A percentile compares a stretch with the other conserved stretches of the same genome.
Evolutionary conservation across 176 grass and related monocot genomes (phyloP).

Genomic region (Hordeum marinum): DNA sequence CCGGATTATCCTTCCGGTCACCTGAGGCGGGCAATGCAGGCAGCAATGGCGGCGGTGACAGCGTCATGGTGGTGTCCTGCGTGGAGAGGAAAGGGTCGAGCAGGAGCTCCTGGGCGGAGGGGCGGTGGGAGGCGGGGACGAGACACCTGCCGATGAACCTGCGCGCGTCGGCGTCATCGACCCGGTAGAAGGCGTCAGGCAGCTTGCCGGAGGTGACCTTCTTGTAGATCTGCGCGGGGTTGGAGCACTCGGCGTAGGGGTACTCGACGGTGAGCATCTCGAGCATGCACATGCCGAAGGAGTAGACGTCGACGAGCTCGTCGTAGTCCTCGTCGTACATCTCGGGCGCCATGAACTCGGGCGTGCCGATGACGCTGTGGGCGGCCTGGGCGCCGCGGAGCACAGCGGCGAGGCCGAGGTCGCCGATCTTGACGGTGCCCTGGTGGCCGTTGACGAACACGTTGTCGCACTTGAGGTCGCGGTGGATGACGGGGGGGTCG

Average conservation of each 20-base stretch:
- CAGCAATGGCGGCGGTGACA: not conserved
- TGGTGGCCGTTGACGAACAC: constrained; percentile 80
- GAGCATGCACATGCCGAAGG: constrained; percentile 92
- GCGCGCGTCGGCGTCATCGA: constrained; percentile 37
- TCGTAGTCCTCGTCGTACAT: constrained; percentile 91
- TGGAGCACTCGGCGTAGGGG: constrained; percentile 80
- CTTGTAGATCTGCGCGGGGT: constrained; percentile 97
- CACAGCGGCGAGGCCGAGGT: constrained; percentile 77
- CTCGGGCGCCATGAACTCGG: constrained; percentile 98
- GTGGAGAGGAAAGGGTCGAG: constrained; percentile 68
- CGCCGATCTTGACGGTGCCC: constrained; percentile 90
- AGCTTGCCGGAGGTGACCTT: constrained; percentile 86
- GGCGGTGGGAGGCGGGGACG: constrained; percentile 13
- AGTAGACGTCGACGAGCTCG: constrained; percentile 73
- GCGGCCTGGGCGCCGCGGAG: constrained; percentile 44
- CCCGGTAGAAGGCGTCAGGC: constrained; percentile 58
- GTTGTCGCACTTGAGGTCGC: constrained; percentile 95
- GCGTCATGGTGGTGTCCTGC: not conserved
- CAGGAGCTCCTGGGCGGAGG: constrained; percentile 68
- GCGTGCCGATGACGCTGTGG: constrained; percentile 83
- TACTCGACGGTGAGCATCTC: constrained; percentile 90
- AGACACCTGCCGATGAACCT: constrained; percentile 70
- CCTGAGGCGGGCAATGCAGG: not conserved
- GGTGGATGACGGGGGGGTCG: constrained; percentile 70
- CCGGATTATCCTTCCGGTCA: not conserved